Base-by-base conservation (phyloP, 1,284 basidiomycete genomes). In the Grifola frondosa region DNA sequence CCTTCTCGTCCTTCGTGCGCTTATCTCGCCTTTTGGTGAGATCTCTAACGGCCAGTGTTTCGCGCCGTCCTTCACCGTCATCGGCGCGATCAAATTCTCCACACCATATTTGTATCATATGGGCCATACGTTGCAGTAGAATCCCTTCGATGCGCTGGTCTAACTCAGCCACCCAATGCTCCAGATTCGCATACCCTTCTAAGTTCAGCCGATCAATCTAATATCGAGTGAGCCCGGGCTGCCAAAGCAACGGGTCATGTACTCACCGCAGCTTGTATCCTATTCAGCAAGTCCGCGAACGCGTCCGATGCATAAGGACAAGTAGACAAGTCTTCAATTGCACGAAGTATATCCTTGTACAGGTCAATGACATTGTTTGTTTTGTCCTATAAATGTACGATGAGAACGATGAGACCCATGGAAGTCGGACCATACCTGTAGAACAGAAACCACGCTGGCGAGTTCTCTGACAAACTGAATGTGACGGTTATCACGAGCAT, bases 151-250 rank as follows among this genome's bases (percentile, higher is more conserved):
- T 94, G 48, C 84, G 81, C 53, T 81, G 78, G 62, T 98, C 95
- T 9, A 99, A 77, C 42, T 90, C 84, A 0, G 84, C 80, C 0
- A 97, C 92, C 95, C 95, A 99, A 39, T 91, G 81, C 48, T 97
- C 94, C n/a, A 99, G 78, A 59, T 99, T 99, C 6, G 94, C 91
- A 60, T 96, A 99, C 9, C 96, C 95, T 61, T 97, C 94, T 52
- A 99, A 68, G 61, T 97, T 98, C 53, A 99, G 77, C 39, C 87
- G 81, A 67, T 99, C 97, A 51, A 98, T 92, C 84, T 91, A 31
- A 30, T 36, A 8, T 28, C 22, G 10, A 22, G 30, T 40, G 21
- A 49, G 37, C 12, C 19, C 5, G 26, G 20, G 30, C 11, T n/a
- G 19, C 23, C 6, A 19, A 23, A 6, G 35, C 9, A 41, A 20